Evolutionary conservation across 1,139 yeast species (phyloP).

Genomic region (Cylindricascospora bacillispora): DNA sequence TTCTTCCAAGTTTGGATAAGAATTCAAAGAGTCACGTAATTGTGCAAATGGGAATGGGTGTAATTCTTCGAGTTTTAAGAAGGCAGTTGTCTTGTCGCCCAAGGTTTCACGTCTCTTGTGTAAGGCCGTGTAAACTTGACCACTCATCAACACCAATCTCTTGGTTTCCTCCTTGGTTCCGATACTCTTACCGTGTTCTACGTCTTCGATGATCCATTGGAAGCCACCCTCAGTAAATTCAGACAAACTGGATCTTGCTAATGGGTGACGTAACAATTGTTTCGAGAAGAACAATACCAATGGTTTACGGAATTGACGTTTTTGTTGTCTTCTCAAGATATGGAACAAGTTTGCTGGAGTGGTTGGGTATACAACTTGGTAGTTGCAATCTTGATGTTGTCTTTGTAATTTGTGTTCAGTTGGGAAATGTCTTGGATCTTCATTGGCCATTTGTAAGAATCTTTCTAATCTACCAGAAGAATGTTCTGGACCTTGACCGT

Average conservation of each 20-base stretch:
- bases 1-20: conserved; percentile 76
- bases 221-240: conserved; percentile 90
- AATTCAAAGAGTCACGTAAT: conserved; percentile 68
- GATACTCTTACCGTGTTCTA: conserved; percentile 64
- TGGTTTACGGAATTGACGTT: conserved; percentile 98
- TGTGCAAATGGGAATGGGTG: conserved; percentile 99
- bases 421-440: conserved; percentile 93
- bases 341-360: conserved; percentile 98
- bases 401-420: conserved; percentile 76
- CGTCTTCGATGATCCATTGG: conserved; percentile 93
- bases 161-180: conserved; percentile 74
- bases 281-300: conserved; percentile 82
- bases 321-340: conserved; percentile 96
- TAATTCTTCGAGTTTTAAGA: conserved; percentile 82
- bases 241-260: conserved; percentile 71
- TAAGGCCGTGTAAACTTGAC: conserved; percentile 91
- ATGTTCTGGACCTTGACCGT: conserved; percentile 99
- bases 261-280: conserved; percentile 91
- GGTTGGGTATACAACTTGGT: conserved; percentile 97
- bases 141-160: conserved; percentile 73
- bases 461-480: conserved; percentile 97
- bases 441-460: conserved; percentile 90
- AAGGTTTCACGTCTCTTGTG: conserved; percentile 74
- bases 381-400: conserved; percentile 97
- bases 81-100: conserved; percentile 72